Evolutionary conservation across 306 rosid species (phyloP).

Genomic region (Acacia confusa): DNA sequence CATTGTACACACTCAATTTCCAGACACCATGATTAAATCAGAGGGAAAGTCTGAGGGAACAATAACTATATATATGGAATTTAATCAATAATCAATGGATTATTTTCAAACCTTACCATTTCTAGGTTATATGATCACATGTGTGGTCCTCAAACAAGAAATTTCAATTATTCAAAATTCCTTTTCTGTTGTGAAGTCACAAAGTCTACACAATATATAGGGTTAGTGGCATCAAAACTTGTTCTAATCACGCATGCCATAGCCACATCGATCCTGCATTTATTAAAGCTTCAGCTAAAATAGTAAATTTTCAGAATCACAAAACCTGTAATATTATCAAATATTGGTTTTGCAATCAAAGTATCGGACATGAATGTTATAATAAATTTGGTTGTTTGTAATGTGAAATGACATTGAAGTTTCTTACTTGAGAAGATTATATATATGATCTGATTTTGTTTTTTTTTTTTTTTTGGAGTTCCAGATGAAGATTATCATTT

Average conservation of each 20-base stretch:
- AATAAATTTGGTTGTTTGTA: not conserved
- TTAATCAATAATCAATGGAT: conserved; percentile 2
- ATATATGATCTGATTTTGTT: not conserved
- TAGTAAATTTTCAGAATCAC: conserved; percentile 1
- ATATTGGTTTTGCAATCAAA: not conserved
- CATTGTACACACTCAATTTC: conserved; percentile 20
- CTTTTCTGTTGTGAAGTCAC: conserved; percentile 33
- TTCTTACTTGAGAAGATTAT: not conserved
- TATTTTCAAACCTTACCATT: conserved; percentile 32
- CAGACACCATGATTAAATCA: conserved; percentile 29
- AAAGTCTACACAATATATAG: conserved; percentile 12
- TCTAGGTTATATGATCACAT: conserved; percentile 21
- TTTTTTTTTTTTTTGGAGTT: not conserved
- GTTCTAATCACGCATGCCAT: conserved; percentile 20
- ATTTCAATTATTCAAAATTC: conserved; percentile 32
- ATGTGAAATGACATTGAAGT: not conserved
- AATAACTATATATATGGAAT: conserved; percentile 27
- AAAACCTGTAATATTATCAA: not conserved
- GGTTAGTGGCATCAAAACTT: conserved; percentile 7
- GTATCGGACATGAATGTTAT: not conserved
- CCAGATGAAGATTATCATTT: not conserved
- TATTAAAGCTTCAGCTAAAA: conserved; percentile 5
- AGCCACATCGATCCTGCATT: conserved; percentile 31
- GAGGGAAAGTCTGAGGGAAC: not conserved
- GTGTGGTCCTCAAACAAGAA: conserved; percentile 46